Base-by-base conservation (phyloP, 805 yeast genomes). In the Ogataea thermomethanolica region DNA sequence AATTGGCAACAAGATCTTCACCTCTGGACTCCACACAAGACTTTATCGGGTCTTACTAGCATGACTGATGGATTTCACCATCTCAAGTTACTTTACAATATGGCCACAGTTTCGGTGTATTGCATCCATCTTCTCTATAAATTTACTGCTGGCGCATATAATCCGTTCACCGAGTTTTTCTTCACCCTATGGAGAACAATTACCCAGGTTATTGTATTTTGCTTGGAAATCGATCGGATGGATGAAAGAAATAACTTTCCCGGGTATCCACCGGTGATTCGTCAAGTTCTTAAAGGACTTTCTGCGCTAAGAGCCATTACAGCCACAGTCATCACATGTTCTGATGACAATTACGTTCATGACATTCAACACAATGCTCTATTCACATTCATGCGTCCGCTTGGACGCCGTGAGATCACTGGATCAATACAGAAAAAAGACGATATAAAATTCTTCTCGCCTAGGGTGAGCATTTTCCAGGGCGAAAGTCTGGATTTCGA, bases 131-230 rank as follows among this genome's bases (percentile, higher is more conserved):
- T 72, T 45, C 46, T 75, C 6, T 71, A 68, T 50, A 50, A 44
- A 9, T 67, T 72, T 14, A 47, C 64, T 33, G 74, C 70, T 44
- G 53, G 74, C 5, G 67, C 73, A 14, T 48, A 76, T 36, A 81
- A 81, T 51, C 93, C 93, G 14, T 84, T 80, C 51, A 54, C 78
- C 33, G 73, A 74, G 14, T 67, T 70, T 33, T 73, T 79, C 44
- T 61, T 81, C 8, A 74, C 76, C 33, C 54, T 77, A 5, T 84
- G 93, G 91, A 79, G 81, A 50, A 70, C 75, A 29, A 76, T 78
- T 50, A 80, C 89, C 2, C 71, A 71, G 43, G 69, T 79, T 2
- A 69, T 84, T 1, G 58, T 76, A 8, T 59, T 78, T 7, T 86
- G 87, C 0, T 59, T 84, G 6, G 84, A 80, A 50, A 69, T 77